Evolutionary conservation across 2,329 filamentous ascomycete species (phyloP), one percentile per base, ranked within the genome.

Genomic region (Pyrenophora graminea): DNA sequence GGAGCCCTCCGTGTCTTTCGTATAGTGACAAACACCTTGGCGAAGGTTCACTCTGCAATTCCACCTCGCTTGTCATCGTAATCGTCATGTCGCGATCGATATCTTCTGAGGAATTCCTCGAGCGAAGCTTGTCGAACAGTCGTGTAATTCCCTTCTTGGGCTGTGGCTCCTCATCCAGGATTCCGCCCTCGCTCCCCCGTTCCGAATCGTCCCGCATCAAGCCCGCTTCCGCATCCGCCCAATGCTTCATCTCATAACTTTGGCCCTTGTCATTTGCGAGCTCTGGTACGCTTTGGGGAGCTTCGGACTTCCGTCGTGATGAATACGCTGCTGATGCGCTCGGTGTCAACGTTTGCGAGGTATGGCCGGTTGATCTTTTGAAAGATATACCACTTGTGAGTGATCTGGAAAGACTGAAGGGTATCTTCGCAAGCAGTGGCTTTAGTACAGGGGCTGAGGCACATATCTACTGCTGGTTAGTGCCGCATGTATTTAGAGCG

Each of bases 401-500:
- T 2, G 56, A 55, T n/a, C 44, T 34, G 0, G 64, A 66, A 6
- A 65, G 41, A 40, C 49, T 58, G 30, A 63, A 65, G n/a, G 63
- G 62, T 23, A 70, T 59, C 17, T 63, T 67, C 1, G 60, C 52
- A 7, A 70, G 59, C 5, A 69, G 53, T 0, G 68, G 64, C n/a
- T 56, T 63, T n/a, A 70, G 58, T 6, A 67, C 64, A n/a, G 67
- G 68, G 1, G 64, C 66, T 7, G 63, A 67, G 15, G 68, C 67
- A 40, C 66, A 71, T 21, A 71, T 70, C 61, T 63, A 15, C 25
- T 30, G 12, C 21, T 6, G 8, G 37, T 55, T 9, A 55, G 48
- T 15, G 13, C 18, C 4, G 10, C 15, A 6, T 7, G 39, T 7
- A 12, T 5, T 0, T 23, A 4, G 25, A 8, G 31, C 39, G 23